A percentile compares a stretch with the other conserved stretches of the same genome.
These are phyloP conservation scores for Leccinum aurantiacum DNA, from an alignment of 768 basidiomycete genomes.

Conservation along the genomic window DNA sequence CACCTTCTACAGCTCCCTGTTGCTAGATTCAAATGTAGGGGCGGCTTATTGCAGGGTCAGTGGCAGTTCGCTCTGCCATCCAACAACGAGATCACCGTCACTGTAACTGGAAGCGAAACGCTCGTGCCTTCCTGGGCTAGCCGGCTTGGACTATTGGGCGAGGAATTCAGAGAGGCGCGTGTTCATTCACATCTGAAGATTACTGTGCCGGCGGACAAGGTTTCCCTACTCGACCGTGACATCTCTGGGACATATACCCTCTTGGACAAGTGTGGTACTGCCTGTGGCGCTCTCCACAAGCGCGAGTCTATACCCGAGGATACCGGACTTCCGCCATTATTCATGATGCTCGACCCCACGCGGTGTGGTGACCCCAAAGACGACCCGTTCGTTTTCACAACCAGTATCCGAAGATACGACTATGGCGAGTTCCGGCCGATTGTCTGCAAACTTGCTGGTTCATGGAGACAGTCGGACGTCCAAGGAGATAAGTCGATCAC, in stretches of 20 bases:
- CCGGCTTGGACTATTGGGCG: slow-evolving; percentile 67
- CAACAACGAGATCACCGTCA: slow-evolving; percentile 52
- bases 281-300: slow-evolving; percentile 80
- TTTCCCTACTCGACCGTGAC: slow-evolving; percentile 64
- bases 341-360: slow-evolving; percentile 84
- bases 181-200: slow-evolving; percentile 71
- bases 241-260: slow-evolving; percentile 79
- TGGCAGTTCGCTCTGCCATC: slow-evolving; percentile 84
- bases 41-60: slow-evolving; percentile 58
- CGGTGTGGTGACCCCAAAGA: slow-evolving; percentile 71
- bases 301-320: slow-evolving; percentile 47
- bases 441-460: slow-evolving; percentile 66
- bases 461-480: slow-evolving; percentile 73
- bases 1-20: slow-evolving; percentile 69
- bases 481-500: slow-evolving; percentile 49
- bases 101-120: slow-evolving; percentile 57
- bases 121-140: slow-evolving; percentile 84
- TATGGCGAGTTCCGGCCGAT: slow-evolving; percentile 80
- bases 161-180: slow-evolving; percentile 62
- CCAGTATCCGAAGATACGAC: slow-evolving; percentile 72
- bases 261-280: slow-evolving; percentile 85
- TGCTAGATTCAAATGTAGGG: slow-evolving; percentile 65
- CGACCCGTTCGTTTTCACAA: slow-evolving; percentile 86
- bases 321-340: slow-evolving; percentile 54
- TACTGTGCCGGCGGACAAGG: slow-evolving; percentile 48